A percentile compares a stretch with the other conserved stretches of the same genome.
Evolutionary conservation across 768 basidiomycete species (phyloP).

Genomic region (Polyporus arcularius): DNA sequence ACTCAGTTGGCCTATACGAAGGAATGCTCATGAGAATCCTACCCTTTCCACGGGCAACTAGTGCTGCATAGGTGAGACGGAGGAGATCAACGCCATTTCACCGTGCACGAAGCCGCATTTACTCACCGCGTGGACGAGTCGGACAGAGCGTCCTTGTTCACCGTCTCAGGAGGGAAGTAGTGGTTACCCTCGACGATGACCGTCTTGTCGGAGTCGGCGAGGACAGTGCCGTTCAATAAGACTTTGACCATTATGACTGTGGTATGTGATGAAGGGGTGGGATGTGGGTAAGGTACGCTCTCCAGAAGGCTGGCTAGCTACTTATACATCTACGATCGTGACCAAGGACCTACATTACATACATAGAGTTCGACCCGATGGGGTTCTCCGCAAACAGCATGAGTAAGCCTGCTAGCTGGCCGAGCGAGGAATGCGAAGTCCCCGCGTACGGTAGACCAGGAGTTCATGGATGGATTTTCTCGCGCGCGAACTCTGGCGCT

Average conservation of each 20-base stretch:
- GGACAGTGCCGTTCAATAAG: slow-evolving; percentile 45
- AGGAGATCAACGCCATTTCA: not conserved
- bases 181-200: slow-evolving; percentile 66
- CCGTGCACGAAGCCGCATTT: not conserved
- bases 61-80: slow-evolving; percentile 36
- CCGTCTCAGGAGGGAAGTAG: slow-evolving; percentile 66
- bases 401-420: too few species aligned
- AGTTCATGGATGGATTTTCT: too few species aligned
- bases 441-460: too few species aligned
- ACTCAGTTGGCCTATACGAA: not conserved
- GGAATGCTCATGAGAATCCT: slow-evolving; percentile 9
- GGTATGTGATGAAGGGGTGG: not conserved
- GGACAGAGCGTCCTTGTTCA: slow-evolving; percentile 47
- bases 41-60: slow-evolving; percentile 77
- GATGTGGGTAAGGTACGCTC: not conserved
- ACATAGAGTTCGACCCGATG: too few species aligned
- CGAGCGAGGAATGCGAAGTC: too few species aligned
- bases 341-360: too few species aligned
- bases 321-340: not conserved
- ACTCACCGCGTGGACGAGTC: slow-evolving; percentile 55
- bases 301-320: not conserved
- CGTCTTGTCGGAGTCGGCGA: slow-evolving; percentile 62
- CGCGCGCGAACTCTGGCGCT: too few species aligned
- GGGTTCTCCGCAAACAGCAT: too few species aligned
- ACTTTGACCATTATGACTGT: slow-evolving; percentile 47